Percentiles rank a stretch among this genome's conserved stretches.
Evolutionary conservation across 169 alveolate species (phyloP).

Genomic region (Plasmodium coatneyi): DNA sequence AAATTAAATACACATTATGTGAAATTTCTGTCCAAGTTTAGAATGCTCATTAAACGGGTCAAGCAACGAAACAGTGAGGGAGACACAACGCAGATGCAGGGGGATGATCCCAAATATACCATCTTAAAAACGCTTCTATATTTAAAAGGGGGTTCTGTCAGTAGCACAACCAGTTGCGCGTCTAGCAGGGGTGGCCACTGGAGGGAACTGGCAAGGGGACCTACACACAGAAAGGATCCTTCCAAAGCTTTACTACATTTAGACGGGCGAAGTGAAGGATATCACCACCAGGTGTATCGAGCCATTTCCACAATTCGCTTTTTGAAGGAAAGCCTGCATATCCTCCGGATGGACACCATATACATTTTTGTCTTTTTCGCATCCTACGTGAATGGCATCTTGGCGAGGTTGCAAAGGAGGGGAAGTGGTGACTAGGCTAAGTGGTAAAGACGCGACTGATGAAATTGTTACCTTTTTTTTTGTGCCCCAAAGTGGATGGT

Average conservation of each 20-base stretch:
- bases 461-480: background rate
- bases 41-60: background rate
- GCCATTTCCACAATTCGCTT: conserved; percentile 25
- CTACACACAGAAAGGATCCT: background rate
- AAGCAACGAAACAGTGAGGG: background rate
- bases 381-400: conserved; percentile 19
- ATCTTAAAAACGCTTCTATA: conserved; percentile 33
- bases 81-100: background rate
- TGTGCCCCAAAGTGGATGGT: background rate
- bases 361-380: conserved; percentile 47
- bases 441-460: background rate
- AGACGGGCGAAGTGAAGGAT: background rate
- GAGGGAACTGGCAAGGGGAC: background rate
- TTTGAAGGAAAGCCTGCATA: conserved; percentile 5
- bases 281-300: background rate
- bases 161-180: background rate
- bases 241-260: background rate
- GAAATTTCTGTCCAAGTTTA: background rate
- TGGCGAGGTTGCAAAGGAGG: conserved; percentile 7
- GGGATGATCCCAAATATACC: background rate
- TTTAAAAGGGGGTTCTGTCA: conserved; percentile 18
- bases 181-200: background rate
- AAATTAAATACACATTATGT: conserved; percentile 20
- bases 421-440: background rate
- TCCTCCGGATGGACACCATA: conserved; percentile 37